phyloP scores from a whole-genome alignment of 768 basidiomycete species.

The Suillus tomentosus region DNA sequence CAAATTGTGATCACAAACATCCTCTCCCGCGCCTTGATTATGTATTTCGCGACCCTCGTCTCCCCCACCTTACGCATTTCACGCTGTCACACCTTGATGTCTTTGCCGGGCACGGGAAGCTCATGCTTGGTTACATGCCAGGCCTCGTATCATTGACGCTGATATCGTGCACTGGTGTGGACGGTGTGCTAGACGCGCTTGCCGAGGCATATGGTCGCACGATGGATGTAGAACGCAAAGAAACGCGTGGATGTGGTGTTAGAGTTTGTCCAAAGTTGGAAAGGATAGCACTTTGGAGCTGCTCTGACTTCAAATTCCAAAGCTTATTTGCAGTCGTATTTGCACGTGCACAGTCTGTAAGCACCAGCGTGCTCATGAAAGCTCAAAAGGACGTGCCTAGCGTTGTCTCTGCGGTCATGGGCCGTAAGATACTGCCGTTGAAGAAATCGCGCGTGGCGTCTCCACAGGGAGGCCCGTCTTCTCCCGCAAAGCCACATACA shows the following conservation, averaged over 20 bases:
- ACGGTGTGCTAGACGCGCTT: constrained; percentile 42
- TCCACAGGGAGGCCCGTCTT: constrained; percentile 5
- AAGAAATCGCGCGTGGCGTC: constrained; percentile 27
- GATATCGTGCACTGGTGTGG: constrained; percentile 47
- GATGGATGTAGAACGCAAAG: constrained; percentile 6
- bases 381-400: constrained; percentile 12
- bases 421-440: constrained; percentile 39
- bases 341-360: constrained; percentile 28
- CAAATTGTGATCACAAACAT: constrained; percentile 18
- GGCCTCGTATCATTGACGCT: constrained; percentile 49
- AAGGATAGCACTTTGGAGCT: constrained; percentile 54
- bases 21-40: constrained; percentile 50
- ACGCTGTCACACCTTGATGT: constrained; percentile 51
- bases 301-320: constrained; percentile 43
- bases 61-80: constrained; percentile 51
- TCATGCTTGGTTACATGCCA: constrained; percentile 55
- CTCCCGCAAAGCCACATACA: constrained; percentile 5
- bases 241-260: constrained; percentile 34
- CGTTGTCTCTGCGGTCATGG: constrained; percentile 25
- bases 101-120: constrained; percentile 37
- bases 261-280: constrained; percentile 53
- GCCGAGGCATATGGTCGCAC: constrained; percentile 37
- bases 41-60: constrained; percentile 58
- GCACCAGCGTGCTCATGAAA: background rate
- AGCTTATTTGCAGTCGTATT: constrained; percentile 40